phyloP scores from a whole-genome alignment of 1,139 yeast species.

The Petasospora fabianii region DNA sequence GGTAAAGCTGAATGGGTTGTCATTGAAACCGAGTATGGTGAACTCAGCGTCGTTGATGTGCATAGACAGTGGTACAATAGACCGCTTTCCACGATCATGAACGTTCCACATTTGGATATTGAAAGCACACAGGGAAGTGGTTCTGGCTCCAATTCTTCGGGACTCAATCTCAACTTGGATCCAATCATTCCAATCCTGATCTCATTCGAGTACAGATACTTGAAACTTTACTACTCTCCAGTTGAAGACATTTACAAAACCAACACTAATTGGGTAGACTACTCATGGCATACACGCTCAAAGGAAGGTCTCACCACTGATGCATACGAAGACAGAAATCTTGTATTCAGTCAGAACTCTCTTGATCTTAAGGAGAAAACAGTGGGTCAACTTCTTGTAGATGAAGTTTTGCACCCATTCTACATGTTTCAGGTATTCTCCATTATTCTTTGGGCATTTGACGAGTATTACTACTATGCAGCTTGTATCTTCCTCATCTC shows the following conservation, averaged over 20 bases:
- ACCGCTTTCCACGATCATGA: conserved; percentile 65
- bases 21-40: conserved; percentile 91
- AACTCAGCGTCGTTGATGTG: conserved; percentile 59
- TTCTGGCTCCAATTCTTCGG: conserved; percentile 9
- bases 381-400: conserved; percentile 59
- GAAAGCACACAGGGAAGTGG: conserved; percentile 6
- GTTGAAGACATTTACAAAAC: conserved; percentile 80
- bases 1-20: conserved; percentile 92
- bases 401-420: conserved; percentile 92
- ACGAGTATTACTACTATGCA: conserved; percentile 90
- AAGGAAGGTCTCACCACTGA: conserved; percentile 72
- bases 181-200: conserved; percentile 60
- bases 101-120: conserved; percentile 28
- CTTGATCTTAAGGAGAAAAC: conserved; percentile 77
- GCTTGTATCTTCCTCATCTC: conserved; percentile 87
- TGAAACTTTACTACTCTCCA: conserved; percentile 80
- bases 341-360: conserved; percentile 74
- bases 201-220: conserved; percentile 75
- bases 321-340: conserved; percentile 59
- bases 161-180: conserved; percentile 19
- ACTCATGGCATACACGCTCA: conserved; percentile 63
- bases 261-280: conserved; percentile 83
- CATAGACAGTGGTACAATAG: conserved; percentile 61
- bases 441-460: conserved; percentile 85
- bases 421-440: conserved; percentile 93